Percentiles rank a stretch among this genome's conserved stretches.
Evolutionary conservation across 805 yeast genomes (phyloP).

Genomic region (Kregervanrija delftensis): DNA sequence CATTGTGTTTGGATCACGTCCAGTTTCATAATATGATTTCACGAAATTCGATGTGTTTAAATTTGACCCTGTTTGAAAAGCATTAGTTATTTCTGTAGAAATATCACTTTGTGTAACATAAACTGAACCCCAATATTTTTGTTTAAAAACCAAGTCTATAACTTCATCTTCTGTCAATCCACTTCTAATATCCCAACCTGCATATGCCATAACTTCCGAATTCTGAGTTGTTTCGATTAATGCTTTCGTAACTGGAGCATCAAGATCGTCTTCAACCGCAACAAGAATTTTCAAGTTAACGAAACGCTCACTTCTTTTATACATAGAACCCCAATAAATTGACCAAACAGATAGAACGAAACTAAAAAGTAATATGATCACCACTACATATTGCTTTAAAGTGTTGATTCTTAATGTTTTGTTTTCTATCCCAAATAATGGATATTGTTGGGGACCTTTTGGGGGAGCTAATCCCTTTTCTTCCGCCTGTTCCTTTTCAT

Average conservation of each 20-base stretch:
- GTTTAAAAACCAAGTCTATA: conserved; percentile 39
- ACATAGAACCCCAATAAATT: conserved; percentile 44
- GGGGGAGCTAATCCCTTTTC: conserved; percentile 2
- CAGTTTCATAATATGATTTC: conserved; percentile 45
- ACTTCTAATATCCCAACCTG: conserved; percentile 33
- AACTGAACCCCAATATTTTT: conserved; percentile 58
- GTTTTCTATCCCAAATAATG: conserved; percentile 15
- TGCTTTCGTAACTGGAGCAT: conserved; percentile 27
- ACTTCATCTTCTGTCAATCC: conserved; percentile 31
- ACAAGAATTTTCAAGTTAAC: conserved; percentile 32
- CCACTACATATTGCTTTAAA: conserved; percentile 9
- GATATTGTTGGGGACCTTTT: conserved; percentile 4
- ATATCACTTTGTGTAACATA: conserved; percentile 38
- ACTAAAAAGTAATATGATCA: conserved; percentile 25
- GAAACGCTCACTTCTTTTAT: conserved; percentile 24
- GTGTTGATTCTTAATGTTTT: conserved; percentile 8
- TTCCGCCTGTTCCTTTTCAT: background rate
- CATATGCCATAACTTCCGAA: conserved; percentile 15
- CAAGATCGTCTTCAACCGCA: conserved; percentile 30
- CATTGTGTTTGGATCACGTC: conserved; percentile 52
- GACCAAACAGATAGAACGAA: conserved; percentile 35
- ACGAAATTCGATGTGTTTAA: conserved; percentile 22
- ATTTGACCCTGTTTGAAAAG: conserved; percentile 30
- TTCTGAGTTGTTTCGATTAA: conserved; percentile 12
- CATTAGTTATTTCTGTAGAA: conserved; percentile 36